Evolutionary conservation across 140 eudicot genomes (phyloP).

Genomic region (Anethum foeniculum): DNA sequence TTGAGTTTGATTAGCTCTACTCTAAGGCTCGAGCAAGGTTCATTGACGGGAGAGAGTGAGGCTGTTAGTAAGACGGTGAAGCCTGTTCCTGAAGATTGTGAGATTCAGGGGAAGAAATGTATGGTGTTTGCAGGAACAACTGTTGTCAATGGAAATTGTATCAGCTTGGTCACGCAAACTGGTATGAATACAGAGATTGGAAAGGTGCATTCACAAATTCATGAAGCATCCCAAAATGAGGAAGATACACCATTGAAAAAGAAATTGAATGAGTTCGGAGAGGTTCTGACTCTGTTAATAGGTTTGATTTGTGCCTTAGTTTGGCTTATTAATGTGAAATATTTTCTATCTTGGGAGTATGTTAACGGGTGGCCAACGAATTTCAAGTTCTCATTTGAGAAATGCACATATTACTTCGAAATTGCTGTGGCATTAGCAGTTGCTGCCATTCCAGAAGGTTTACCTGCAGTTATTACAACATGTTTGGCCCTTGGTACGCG

Average conservation of each 20-base stretch:
- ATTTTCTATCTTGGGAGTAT: constrained; percentile 82
- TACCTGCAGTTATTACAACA: constrained; percentile 96
- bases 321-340: constrained; percentile 84
- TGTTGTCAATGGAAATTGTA: constrained; percentile 80
- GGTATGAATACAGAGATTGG: constrained; percentile 95
- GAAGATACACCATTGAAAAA: constrained; percentile 89
- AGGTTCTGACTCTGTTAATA: constrained; percentile 62
- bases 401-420: constrained; percentile 92
- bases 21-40: constrained; percentile 87
- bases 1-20: constrained; percentile 69
- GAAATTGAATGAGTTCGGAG: constrained; percentile 94
- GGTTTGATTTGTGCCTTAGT: constrained; percentile 81
- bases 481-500: constrained; percentile 98
- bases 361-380: constrained; percentile 85
- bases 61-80: constrained; percentile 68
- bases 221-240: constrained; percentile 75
- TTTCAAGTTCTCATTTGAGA: constrained; percentile 89
- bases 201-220: constrained; percentile 87
- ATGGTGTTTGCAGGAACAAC: constrained; percentile 99
- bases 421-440: constrained; percentile 96
- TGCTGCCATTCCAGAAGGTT: constrained; percentile 98
- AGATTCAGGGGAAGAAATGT: constrained; percentile 85
- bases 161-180: constrained; percentile 72
- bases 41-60: constrained; percentile 92
- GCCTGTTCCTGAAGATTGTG: constrained; percentile 62